These are phyloP conservation scores for Phanerodontia chrysosporium DNA, from an alignment of 768 basidiomycete genomes.

Conservation along the genomic window DNA sequence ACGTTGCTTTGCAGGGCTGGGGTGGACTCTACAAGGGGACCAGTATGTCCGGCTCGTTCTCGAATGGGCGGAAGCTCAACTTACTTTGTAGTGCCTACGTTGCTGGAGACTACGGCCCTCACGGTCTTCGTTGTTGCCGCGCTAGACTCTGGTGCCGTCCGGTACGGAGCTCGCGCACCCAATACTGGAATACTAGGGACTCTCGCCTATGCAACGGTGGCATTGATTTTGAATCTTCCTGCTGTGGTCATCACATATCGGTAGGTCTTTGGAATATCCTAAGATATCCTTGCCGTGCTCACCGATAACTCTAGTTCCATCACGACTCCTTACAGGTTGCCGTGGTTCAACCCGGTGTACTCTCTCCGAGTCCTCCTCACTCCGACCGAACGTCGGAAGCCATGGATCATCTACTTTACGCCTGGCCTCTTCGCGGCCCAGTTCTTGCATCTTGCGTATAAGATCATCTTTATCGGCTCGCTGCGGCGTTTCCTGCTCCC, in stretches of 20 bases:
- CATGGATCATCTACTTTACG: constrained; percentile 79
- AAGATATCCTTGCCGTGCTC: not conserved
- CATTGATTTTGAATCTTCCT: constrained; percentile 65
- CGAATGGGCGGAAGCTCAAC: constrained; percentile 26
- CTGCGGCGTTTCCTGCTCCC: constrained; percentile 56
- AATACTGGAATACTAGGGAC: constrained; percentile 53
- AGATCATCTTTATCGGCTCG: constrained; percentile 38
- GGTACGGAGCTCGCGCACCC: constrained; percentile 62
- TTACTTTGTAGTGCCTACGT: constrained; percentile 39
- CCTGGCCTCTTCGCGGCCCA: constrained; percentile 55
- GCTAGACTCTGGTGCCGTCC: constrained; percentile 52
- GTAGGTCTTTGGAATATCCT: constrained; percentile 34
- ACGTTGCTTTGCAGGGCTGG: constrained; percentile 43
- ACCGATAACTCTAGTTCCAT: constrained; percentile 52
- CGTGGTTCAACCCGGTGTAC: constrained; percentile 52
- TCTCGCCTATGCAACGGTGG: constrained; percentile 57
- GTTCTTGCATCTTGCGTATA: constrained; percentile 40
- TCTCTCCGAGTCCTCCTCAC: constrained; percentile 72
- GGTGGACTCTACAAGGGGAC: constrained; percentile 78
- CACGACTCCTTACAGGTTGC: constrained; percentile 75
- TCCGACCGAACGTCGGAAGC: constrained; percentile 72
- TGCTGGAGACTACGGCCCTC: constrained; percentile 48
- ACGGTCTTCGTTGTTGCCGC: constrained; percentile 54
- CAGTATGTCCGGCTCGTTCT: constrained; percentile 34
- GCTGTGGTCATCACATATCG: constrained; percentile 73